Base-by-base conservation (phyloP, 257 asterid genomes). In the Oldenlandia corymbosa region DNA sequence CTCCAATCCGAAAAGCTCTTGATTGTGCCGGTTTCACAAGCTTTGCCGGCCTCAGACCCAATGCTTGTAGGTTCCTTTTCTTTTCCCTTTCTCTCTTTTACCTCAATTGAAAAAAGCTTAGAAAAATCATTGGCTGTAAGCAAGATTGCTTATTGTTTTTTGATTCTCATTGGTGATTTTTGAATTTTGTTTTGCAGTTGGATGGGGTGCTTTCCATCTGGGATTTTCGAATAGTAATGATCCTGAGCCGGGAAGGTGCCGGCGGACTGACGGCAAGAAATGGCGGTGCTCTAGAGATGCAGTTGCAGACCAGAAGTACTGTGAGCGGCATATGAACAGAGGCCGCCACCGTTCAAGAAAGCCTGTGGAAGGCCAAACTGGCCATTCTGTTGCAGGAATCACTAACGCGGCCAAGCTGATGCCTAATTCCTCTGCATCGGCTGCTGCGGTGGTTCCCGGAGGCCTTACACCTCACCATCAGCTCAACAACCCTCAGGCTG, bases 291-390 rank as follows among this genome's bases (percentile, higher is more conserved):
- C 99, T 5, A 79, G 87, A 67, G 99, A 93, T 46, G 97, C 96
- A 3, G 92, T 90, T 12, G 81, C 84, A 1, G 97, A 93, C 30
- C 94, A 90, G 78, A 93, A 93, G 52, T 93, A 90, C 68, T 93
- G 99, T 65, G 99, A 93, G 74, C 90, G 99, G 60, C 99, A 93
- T 61, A 85, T 93, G 85, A 93, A 93, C 78, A 72, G 99, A 70
- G 97, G 99, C 78, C 99, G 99, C 73, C 99, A 90, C 63, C 97
- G 99, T 90, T 93, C 99, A 93, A 93, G 99, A 93, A 93, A 93
- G 99, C 99, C 94, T 85, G 99, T 93, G 99, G 99, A 93, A 93
- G 81, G 81, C 58, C 95, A 83, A 70, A 16, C 94, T 23, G 85
- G 81, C 82, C 79, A 75, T 72, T 60, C 83, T 72, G 78, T 80